Base-by-base conservation (phyloP, 2,329 filamentous ascomycete genomes). In the Chaetomiaceae sp. region DNA sequence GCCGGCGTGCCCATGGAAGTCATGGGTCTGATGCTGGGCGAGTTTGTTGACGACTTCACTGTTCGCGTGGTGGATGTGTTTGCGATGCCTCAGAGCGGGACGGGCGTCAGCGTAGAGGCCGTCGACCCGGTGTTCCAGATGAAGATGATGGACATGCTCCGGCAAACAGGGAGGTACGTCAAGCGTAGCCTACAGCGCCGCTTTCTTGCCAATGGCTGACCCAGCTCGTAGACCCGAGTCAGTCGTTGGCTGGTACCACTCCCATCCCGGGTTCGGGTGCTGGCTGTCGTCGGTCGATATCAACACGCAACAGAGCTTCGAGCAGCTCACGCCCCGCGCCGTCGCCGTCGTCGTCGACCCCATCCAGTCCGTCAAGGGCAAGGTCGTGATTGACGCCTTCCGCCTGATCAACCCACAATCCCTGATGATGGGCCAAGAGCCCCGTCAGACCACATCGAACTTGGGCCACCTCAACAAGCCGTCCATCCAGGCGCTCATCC, bases 111-210 rank as follows among this genome's bases (percentile, higher is more conserved):
- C 69, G 93, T 98, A 61, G 93, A 98, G 70, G 94, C 93, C 42
- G 93, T 98, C 54, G 93, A 98, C 65, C 89, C 90, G 9, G 93
- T 98, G 27, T 98, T 98, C 69, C 93, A 98, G 73, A 96, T 89
- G 62, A 98, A 96, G 78, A 98, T 98, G 93, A 98, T 98, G 93
- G 93, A 98, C 66, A 97, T 98, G 93, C 75, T 98, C 65, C 79
- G 87, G 62, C 93, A 98, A 75, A 98, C 93, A 48, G 93, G 93
- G 71, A 80, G 93, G 88, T 94, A 74, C 60, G 79, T 54, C 26
- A 15, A 36, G 19, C 12, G 3, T 8, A 10, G 24, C 15, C 22
- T 26, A 15, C 22, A 24, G 9, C 22, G 9, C 22, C 20, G 2
- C 27, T 15, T 24, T 39, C 44, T 58, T n/a, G n/a, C n/a, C n/a